phyloP scores from a whole-genome alignment of 257 asterid genomes.

The Plantago elongata region DNA sequence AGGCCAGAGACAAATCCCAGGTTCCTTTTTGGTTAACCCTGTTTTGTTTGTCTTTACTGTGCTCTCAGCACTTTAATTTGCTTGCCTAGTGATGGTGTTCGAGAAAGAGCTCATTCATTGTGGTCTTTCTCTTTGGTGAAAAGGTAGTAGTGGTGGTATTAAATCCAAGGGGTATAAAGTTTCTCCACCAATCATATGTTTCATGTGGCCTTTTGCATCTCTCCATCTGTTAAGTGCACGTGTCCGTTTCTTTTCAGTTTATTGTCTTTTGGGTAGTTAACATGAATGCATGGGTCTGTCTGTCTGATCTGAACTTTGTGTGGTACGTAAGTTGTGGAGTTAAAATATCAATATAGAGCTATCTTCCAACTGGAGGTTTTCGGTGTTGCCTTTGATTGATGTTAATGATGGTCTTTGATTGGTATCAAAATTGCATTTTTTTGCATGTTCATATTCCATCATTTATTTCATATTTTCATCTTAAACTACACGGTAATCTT shows the following conservation, averaged over 20 bases:
- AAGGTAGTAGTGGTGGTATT: background rate
- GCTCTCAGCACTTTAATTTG: background rate
- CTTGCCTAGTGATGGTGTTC: background rate
- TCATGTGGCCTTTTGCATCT: background rate
- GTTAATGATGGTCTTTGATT: too few relatives aligned
- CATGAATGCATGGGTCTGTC: background rate
- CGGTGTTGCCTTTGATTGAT: too few relatives aligned
- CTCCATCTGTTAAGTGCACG: background rate
- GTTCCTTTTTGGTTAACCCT: background rate
- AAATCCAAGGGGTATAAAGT: background rate
- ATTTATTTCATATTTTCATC: too few relatives aligned
- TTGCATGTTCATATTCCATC: too few relatives aligned
- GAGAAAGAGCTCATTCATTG: background rate
- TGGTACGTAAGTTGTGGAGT: background rate
- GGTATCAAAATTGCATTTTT: too few relatives aligned
- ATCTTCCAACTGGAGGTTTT: too few relatives aligned
- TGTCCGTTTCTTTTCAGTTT: background rate
- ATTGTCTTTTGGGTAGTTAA: background rate
- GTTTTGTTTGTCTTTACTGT: slow-evolving; percentile 1
- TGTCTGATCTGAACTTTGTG: background rate
- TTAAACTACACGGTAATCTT: too few relatives aligned
- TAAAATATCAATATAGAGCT: too few relatives aligned
- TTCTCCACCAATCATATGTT: background rate
- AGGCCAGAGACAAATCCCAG: background rate
- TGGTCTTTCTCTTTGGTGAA: background rate